phyloP scores from a whole-genome alignment of 495 filamentous ascomycete genomes.

The Aspergillus nidulans region DNA sequence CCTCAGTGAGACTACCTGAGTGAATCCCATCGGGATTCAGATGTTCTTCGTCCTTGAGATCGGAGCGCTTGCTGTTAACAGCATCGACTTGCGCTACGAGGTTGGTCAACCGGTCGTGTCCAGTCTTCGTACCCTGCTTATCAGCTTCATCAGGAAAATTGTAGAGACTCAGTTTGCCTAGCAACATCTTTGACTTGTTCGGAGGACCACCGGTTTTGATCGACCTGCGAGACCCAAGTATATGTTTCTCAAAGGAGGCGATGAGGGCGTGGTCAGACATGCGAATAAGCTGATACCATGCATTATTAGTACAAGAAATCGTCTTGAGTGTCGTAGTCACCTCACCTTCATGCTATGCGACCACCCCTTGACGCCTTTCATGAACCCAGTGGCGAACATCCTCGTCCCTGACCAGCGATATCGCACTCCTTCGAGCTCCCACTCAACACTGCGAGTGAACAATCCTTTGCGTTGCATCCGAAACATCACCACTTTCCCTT shows the following conservation, averaged over 20 bases:
- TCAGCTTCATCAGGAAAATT: neutral
- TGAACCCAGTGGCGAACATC: slow-evolving; percentile 6
- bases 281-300: slow-evolving; percentile 4
- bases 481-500: slow-evolving; percentile 7
- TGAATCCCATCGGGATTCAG: slow-evolving; percentile 1
- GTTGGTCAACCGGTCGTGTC: neutral
- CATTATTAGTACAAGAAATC: neutral
- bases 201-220: slow-evolving; percentile 7
- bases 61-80: neutral
- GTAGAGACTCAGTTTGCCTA: slow-evolving; percentile 3
- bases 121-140: neutral
- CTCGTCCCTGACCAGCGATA: slow-evolving; percentile 14
- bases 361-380: slow-evolving; percentile 6
- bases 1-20: slow-evolving; percentile 2
- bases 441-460: slow-evolving; percentile 3
- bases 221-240: neutral
- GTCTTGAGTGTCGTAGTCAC: too few species aligned
- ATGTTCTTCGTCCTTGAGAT: neutral
- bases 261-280: slow-evolving; percentile 4
- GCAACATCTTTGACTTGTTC: slow-evolving; percentile 3
- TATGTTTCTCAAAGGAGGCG: slow-evolving; percentile 5
- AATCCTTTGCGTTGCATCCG: neutral
- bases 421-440: slow-evolving; percentile 9
- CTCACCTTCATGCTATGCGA: slow-evolving; percentile 16
- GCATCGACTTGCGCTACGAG: neutral